Conservation (phyloP, 805 yeast genomes). For the Candida arabinofermentans region DNA sequence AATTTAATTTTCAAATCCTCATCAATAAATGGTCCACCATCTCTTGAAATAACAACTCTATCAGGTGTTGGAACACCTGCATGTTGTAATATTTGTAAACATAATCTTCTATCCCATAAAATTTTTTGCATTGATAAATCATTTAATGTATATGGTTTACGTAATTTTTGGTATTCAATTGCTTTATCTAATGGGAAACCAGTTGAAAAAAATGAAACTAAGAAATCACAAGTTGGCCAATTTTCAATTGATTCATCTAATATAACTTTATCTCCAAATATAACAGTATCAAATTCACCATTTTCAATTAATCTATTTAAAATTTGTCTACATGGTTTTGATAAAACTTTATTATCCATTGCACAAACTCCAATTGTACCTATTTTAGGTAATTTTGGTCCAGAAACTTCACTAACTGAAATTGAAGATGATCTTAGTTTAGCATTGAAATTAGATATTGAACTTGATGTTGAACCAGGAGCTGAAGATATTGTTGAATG, state of each 20-base stretch:
- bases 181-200: slow-evolving; percentile 98
- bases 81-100: slow-evolving; percentile 71
- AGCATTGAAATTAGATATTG: slow-evolving; percentile 6
- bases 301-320: slow-evolving; percentile 81
- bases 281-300: slow-evolving; percentile 95
- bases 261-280: slow-evolving; percentile 96
- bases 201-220: slow-evolving; percentile 87
- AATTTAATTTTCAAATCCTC: slow-evolving; percentile 60
- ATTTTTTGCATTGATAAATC: slow-evolving; percentile 89
- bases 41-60: slow-evolving; percentile 85
- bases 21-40: slow-evolving; percentile 91
- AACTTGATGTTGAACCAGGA: slow-evolving; percentile 14
- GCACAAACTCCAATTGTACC: slow-evolving; percentile 99
- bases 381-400: slow-evolving; percentile 59
- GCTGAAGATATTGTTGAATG: slow-evolving; percentile 5
- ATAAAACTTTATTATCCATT: slow-evolving; percentile 94
- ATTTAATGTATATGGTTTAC: slow-evolving; percentile 87
- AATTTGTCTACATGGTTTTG: slow-evolving; percentile 93
- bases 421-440: slow-evolving; percentile 30
- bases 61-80: slow-evolving; percentile 88
- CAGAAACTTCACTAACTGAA: slow-evolving; percentile 36
- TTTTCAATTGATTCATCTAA: slow-evolving; percentile 89
- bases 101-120: slow-evolving; percentile 95
- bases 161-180: slow-evolving; percentile 77
- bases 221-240: slow-evolving; percentile 98